Evolutionary conservation across 2,329 filamentous ascomycete genomes (phyloP), one percentile per base, ranked within the genome.

Genomic region (Monilinia polystroma): DNA sequence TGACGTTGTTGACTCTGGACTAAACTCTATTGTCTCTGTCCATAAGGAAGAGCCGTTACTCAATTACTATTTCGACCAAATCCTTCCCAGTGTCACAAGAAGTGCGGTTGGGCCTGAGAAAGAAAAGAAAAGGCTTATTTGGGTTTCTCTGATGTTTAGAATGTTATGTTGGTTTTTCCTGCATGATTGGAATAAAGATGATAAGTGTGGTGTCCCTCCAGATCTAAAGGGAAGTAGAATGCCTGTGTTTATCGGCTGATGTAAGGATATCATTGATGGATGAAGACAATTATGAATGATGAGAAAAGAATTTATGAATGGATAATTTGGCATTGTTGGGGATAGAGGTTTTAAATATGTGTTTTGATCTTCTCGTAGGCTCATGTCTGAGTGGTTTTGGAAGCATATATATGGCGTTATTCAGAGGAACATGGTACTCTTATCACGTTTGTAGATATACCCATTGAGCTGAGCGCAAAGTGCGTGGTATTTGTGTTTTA

Each of bases 101-200:
- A 47, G 70, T 67, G 18, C 75, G 75, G 16, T 76, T 70, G 20
- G 70, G 70, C 74, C 10, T 11, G 68, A 68, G n/a, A 72, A 66
- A 53, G 71, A 73, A n/a, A 18, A 70, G 26, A 68, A 67, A 32
- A 65, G 68, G n/a, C 78, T 80, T 10, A 80, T 85, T n/a, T 86
- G 84, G 84, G 83, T 82, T 70, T 81, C 81, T 10, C 75, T 86
- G 23, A 78, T 85, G 4, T 83, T 86, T 69, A 77, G 84, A 35
- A 86, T 86, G 84, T 77, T 86, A 32, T 85, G 83, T 72, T 86
- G 84, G 85, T 74, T 86, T 63, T 78, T 83, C 75, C 75, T 86
- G 68, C 84, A 87, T 71, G 83, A 86, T 70, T 86, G 86, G 63
- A 78, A 84, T 73, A 83, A 82, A 72, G 78, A 80, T 67, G 84